Base-by-base conservation (phyloP, 179 eudicot genomes). In the Sideroxylon spinosum region DNA sequence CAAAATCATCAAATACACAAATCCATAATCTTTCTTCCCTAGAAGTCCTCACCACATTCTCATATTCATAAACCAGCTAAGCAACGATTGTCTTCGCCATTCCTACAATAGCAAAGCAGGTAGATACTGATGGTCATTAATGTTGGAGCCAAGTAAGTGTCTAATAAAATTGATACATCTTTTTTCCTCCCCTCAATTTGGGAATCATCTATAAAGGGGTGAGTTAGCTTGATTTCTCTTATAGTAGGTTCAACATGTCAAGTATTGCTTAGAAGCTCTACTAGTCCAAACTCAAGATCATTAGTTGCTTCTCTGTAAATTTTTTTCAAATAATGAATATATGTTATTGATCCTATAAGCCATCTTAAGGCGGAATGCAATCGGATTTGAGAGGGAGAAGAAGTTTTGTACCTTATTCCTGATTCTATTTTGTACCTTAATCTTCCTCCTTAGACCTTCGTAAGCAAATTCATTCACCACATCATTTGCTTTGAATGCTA, bases 41-140 rank as follows among this genome's bases (percentile, higher is more conserved):
- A 68, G 76, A 85, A 61, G 48, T 67, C 9, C 20, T 20, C 19
- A 2, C 63, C 52, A 82, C 79, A 14, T 62, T n/a, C 28, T 74
- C 7, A 23, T 22, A 67, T 44, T 85, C 28, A 14, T 71, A 75
- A 14, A 77, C 76, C 49, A 73, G 73, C 72, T 71, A 79, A 28
- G 83, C 73, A 48, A 85, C 55, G 50, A 81, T 67, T 20, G 85
- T 85, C 77, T 85, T 82, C 37, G 52, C 52, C 52, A 10, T 49
- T 49, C 52, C 87, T 85, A 22, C 25, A 67, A n/a, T 11, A 46
- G 67, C 14, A 29, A 60, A 22, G 59, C 60, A 16, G 25, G 11
- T 22, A 12, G 8, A 22, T 0, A 9, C 12, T 1, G 37, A 29
- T 29, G 37, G 3, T 52, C 46, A 9, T 73, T 20, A 4, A 53